Evolutionary conservation across 2,329 filamentous ascomycete genomes (phyloP).

Genomic region (Hypoxylon sp.): DNA sequence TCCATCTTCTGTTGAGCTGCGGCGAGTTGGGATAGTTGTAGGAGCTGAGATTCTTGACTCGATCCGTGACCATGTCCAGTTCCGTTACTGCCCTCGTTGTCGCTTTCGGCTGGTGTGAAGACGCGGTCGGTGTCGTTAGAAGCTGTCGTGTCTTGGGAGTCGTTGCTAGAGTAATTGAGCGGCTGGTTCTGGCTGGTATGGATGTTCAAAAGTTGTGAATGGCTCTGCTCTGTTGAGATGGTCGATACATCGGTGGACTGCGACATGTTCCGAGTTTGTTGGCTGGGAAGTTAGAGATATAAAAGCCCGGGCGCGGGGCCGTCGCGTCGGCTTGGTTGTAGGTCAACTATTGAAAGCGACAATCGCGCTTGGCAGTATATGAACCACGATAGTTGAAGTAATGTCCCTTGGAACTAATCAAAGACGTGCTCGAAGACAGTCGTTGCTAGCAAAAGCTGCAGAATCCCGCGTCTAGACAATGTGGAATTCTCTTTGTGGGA

Average conservation of each 20-base stretch:
- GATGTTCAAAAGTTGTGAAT: constrained; percentile 29
- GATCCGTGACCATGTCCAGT: constrained; percentile 56
- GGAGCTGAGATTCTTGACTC: constrained; percentile 68
- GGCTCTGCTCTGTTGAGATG: constrained; percentile 20
- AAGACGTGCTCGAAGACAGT: constrained; percentile 15
- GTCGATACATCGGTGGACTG: constrained; percentile 17
- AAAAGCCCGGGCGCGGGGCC: constrained; percentile 12
- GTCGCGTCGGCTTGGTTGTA: constrained; percentile 33
- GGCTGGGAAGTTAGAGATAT: constrained; percentile 5
- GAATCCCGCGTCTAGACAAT: constrained; percentile 16
- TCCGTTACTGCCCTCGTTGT: constrained; percentile 56
- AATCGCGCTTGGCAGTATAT: constrained; percentile 24
- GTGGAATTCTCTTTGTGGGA: constrained; percentile 21
- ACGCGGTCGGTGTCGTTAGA: constrained; percentile 56
- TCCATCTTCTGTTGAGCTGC: constrained; percentile 64
- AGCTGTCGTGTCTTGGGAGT: constrained; percentile 59
- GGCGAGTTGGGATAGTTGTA: constrained; percentile 69
- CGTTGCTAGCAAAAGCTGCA: constrained; percentile 13
- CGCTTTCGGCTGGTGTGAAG: constrained; percentile 59
- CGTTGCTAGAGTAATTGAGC: constrained; percentile 53
- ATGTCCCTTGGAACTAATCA: constrained; percentile 18
- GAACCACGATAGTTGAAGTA: constrained; percentile 13
- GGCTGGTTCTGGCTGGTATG: constrained; percentile 43
- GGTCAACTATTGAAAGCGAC: constrained; percentile 9
- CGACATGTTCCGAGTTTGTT: constrained; percentile 36